Evolutionary conservation across 2,329 filamentous ascomycete genomes (phyloP), one percentile per base, ranked within the genome.

Genomic region (Emydomyces testavorans): DNA sequence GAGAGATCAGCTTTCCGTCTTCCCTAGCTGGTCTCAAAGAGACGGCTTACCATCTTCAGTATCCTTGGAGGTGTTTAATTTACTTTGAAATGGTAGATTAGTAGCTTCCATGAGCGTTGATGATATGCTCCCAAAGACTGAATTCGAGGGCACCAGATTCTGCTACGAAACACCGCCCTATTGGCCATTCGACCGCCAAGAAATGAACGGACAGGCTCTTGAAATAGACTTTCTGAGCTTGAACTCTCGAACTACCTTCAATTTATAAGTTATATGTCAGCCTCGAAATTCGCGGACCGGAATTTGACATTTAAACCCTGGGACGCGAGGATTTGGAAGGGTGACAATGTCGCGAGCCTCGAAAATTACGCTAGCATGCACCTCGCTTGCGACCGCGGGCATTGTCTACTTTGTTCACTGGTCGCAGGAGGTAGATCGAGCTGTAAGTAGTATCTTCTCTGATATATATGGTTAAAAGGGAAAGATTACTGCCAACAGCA

Each of bases 371-470:
- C 74, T 98, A 21, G 74, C 80, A 44, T 78, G 77, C 37, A 94
- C 89, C 0, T 83, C 85, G 28, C 69, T 86, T 54, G 81, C 85
- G 57, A 83, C 90, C 21, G 75, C 79, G 45, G 73, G 77, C 54
- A 93, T 89, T 40, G 79, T 98, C 53, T 71, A 80, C 56, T 80
- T 93, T 58, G 92, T 98, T 39, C 92, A 98, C 65, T 89, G 84
- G 68, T 79, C 88, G 57, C 92, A 98, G 65, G 79, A 82, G 60
- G 75, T 76, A 28, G 92, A 98, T 63, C 82, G 85, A 73, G 77
- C 79, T 54, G 90, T 94, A 73, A 52, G 80, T 70, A 16, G 26
- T 23, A 10, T 53, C 13, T 31, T 23, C 5, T n/a, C 18, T 31
- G 6, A 37, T 2, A n/a, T n/a, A n/a, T n/a, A n/a, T n/a, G n/a